Evolutionary conservation across 148 eudicot genomes (phyloP).

Genomic region (Simmondsia chinensis): DNA sequence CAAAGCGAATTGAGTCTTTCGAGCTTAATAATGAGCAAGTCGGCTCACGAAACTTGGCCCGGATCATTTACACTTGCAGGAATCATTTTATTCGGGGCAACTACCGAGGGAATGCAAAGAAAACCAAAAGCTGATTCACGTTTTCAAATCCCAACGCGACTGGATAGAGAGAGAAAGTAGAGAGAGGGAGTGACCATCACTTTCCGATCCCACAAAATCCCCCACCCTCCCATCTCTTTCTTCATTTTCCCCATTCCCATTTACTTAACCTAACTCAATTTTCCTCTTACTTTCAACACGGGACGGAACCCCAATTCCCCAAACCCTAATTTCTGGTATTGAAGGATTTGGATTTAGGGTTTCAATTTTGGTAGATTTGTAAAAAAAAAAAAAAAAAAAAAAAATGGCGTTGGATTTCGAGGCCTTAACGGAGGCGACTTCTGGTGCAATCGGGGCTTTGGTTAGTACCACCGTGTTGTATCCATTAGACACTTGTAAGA

Average conservation of each 20-base stretch:
- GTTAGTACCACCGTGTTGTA: slow-evolving; percentile 80
- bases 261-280: neutral
- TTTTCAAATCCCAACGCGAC: slow-evolving; percentile 4
- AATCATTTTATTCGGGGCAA: no score
- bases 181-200: neutral
- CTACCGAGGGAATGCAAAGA: no score
- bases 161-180: neutral
- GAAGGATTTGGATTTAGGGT: no score
- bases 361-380: no score
- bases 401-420: slow-evolving; percentile 77
- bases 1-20: no score
- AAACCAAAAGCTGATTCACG: neutral
- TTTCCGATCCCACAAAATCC: neutral
- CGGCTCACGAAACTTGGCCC: no score
- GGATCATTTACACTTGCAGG: no score
- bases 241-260: neutral
- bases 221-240: neutral
- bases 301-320: no score
- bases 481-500: slow-evolving; percentile 91
- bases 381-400: no score
- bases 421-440: slow-evolving; percentile 75
- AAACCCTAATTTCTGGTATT: no score
- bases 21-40: no score
- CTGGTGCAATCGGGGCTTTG: slow-evolving; percentile 87
- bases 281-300: neutral